phyloP scores from a whole-genome alignment of 495 filamentous ascomycete species.

The Penicillium salamii region DNA sequence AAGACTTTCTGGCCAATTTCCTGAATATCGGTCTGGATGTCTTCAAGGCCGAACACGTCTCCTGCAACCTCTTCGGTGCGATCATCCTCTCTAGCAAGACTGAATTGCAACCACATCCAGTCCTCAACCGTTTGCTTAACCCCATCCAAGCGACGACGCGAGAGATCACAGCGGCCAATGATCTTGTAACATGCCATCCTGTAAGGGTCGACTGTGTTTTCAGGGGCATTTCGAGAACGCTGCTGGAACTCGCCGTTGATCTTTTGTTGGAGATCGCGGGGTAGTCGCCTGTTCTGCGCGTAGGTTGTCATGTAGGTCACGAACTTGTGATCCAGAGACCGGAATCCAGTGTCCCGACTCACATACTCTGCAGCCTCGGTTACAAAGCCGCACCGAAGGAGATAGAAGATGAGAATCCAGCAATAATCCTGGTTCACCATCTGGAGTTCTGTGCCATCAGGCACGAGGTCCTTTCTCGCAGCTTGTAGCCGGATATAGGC shows the following conservation, averaged over 20 bases:
- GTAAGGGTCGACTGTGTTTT: constrained; percentile 89
- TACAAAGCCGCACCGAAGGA: constrained; percentile 82
- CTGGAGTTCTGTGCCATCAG: constrained; percentile 71
- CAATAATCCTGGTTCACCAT: constrained; percentile 72
- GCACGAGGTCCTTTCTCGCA: constrained; percentile 72
- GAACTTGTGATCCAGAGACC: constrained; percentile 87
- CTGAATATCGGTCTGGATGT: constrained; percentile 77
- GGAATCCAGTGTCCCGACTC: constrained; percentile 73
- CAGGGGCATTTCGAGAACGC: constrained; percentile 74
- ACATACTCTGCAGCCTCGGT: constrained; percentile 85
- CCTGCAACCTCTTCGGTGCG: constrained; percentile 77
- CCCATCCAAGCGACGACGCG: constrained; percentile 72
- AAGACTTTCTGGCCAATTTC: constrained; percentile 92
- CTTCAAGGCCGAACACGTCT: constrained; percentile 83
- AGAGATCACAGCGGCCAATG: constrained; percentile 88
- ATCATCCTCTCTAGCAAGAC: constrained; percentile 82
- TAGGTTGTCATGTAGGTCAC: constrained; percentile 84
- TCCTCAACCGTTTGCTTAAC: constrained; percentile 82
- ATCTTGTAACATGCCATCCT: constrained; percentile 97
- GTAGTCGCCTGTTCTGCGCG: constrained; percentile 65
- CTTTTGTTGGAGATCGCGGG: constrained; percentile 72
- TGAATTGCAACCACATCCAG: constrained; percentile 97
- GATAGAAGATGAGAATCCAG: constrained; percentile 91
- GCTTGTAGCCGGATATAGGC: constrained; percentile 81
- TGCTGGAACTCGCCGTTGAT: constrained; percentile 89